Conservation (phyloP, 768 basidiomycete genomes). For the Calocybe gangraenosa region DNA sequence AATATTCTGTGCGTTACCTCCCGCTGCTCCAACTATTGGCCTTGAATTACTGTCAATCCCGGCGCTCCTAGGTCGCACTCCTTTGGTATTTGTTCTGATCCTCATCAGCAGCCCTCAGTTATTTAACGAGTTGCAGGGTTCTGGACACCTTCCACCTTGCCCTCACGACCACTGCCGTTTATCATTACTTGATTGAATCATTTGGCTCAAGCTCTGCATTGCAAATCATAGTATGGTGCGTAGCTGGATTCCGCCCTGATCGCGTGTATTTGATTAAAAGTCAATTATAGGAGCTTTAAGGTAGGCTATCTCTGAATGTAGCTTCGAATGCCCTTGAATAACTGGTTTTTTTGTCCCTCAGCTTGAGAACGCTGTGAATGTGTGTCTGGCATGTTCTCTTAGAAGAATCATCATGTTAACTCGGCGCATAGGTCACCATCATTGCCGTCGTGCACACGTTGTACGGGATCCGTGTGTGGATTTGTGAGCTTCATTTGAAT, state of each 20-base stretch:
- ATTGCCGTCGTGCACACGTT: slow-evolving; percentile 25
- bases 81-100: slow-evolving; percentile 14
- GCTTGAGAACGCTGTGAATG: no score
- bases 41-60: slow-evolving; percentile 18
- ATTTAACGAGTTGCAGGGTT: no score
- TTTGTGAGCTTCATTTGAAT: slow-evolving; percentile 17
- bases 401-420: no score
- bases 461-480: slow-evolving; percentile 27
- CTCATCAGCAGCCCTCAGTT: background rate
- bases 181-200: no score
- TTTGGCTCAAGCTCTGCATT: no score
- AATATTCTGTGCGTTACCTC: slow-evolving; percentile 20
- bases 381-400: background rate
- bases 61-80: slow-evolving; percentile 16
- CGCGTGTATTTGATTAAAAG: background rate
- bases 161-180: slow-evolving; percentile 21
- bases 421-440: no score
- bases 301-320: no score
- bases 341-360: slow-evolving; percentile 4
- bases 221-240: no score
- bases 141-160: slow-evolving; percentile 23
- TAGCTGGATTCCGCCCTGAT: background rate
- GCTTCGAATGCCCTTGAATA: slow-evolving; percentile 22
- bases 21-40: slow-evolving; percentile 18
- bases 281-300: no score